Conservation (phyloP, 179 eudicot genomes). For the Sideroxylon spinosum region DNA sequence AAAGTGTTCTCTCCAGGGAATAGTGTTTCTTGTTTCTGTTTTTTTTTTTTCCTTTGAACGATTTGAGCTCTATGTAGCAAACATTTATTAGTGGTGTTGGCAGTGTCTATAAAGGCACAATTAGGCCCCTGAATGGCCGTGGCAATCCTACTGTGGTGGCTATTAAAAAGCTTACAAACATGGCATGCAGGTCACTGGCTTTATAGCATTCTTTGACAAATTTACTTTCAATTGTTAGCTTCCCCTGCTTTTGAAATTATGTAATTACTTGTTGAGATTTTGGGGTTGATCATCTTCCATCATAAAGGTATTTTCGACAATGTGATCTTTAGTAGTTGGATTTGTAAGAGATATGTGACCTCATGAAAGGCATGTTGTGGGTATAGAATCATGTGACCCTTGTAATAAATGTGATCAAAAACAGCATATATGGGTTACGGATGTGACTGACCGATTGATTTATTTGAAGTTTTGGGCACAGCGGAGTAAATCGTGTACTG, state of each 20-base stretch:
- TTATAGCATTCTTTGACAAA: background rate
- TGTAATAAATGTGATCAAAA: too few relatives aligned
- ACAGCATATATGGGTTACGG: background rate
- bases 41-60: background rate
- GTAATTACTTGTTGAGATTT: background rate
- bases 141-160: slow-evolving; percentile 48
- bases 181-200: slow-evolving; percentile 55
- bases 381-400: background rate
- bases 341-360: background rate
- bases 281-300: background rate
- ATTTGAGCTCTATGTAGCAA: background rate
- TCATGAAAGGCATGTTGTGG: background rate
- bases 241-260: background rate
- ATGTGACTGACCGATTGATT: background rate
- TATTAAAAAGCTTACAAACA: slow-evolving; percentile 58
- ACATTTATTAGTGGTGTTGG: slow-evolving; percentile 55
- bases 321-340: background rate
- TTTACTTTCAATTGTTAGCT: background rate
- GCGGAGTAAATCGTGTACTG: background rate
- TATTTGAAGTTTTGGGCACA: background rate
- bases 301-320: background rate
- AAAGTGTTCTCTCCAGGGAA: background rate
- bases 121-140: slow-evolving; percentile 31
- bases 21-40: background rate
- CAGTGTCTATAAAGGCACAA: slow-evolving; percentile 56